These are phyloP conservation scores for Xylaria scruposa DNA, from an alignment of 495 filamentous ascomycete species.

Conservation along the genomic window DNA sequence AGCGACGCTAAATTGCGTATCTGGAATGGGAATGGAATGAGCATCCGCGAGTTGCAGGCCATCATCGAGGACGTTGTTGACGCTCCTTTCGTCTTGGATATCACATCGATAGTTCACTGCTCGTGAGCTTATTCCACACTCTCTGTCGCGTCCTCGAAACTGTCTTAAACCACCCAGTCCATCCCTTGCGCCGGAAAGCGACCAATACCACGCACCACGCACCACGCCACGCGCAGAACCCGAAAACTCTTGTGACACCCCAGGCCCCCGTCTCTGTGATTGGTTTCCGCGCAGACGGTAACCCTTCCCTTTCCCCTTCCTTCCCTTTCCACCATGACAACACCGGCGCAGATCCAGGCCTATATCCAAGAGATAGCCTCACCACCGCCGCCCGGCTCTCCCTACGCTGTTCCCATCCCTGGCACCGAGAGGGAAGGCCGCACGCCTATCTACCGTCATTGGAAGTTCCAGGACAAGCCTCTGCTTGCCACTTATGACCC, in stretches of 20 bases:
- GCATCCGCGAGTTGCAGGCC: background rate
- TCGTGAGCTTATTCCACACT: too few species aligned
- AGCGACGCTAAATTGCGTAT: constrained; percentile 9
- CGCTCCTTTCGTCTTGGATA: too few species aligned
- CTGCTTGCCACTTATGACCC: constrained; percentile 79
- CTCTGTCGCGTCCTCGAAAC: background rate
- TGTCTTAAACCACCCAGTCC: background rate
- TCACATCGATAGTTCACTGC: too few species aligned
- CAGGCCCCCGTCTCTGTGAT: background rate
- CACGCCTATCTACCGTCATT: constrained; percentile 81
- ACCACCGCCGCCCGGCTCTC: constrained; percentile 65
- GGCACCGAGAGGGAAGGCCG: constrained; percentile 76
- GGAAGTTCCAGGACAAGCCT: constrained; percentile 70
- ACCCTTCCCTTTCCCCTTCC: background rate
- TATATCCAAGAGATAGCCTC: constrained; percentile 52
- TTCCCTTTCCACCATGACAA: constrained; percentile 3
- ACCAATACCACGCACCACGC: background rate
- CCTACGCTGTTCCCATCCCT: constrained; percentile 72
- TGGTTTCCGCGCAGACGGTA: constrained; percentile 12
- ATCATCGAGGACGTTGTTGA: background rate
- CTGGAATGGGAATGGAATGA: background rate
- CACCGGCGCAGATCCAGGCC: constrained; percentile 38
- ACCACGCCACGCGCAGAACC: background rate
- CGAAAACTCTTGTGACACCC: constrained; percentile 1
- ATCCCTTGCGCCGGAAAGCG: background rate